Evolutionary conservation across 495 filamentous ascomycete genomes (phyloP).

Genomic region (Tirmania nivea): DNA sequence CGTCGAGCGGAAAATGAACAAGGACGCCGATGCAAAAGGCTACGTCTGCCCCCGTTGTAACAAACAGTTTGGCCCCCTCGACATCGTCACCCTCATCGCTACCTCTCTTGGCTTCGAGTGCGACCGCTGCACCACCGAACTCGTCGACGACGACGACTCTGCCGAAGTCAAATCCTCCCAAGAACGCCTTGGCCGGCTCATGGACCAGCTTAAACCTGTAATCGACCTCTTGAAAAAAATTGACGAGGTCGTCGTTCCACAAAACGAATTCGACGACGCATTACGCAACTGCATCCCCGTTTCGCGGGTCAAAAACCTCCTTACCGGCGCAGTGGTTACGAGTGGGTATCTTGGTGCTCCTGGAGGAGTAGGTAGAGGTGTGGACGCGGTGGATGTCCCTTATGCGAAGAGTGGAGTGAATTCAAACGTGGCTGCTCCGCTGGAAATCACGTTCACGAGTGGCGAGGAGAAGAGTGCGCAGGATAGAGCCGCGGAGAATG

Average conservation of each 20-base stretch:
- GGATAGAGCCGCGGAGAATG: conserved; percentile 48
- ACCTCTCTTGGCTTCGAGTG: conserved; percentile 46
- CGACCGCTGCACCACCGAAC: conserved; percentile 49
- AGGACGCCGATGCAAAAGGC: conserved; percentile 70
- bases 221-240: conserved; percentile 69
- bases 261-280: conserved; percentile 68
- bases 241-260: conserved; percentile 59
- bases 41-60: conserved; percentile 65
- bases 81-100: conserved; percentile 34
- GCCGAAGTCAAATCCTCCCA: conserved; percentile 44
- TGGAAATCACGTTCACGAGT: conserved; percentile 60
- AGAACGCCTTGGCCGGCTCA: conserved; percentile 69
- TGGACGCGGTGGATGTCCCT: not conserved
- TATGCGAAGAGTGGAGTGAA: conserved; percentile 41
- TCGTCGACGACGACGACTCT: conserved; percentile 45
- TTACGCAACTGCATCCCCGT: conserved; percentile 37
- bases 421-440: conserved; percentile 43
- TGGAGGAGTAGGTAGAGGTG: not conserved
- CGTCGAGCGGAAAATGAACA: conserved; percentile 60
- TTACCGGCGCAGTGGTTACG: conserved; percentile 30
- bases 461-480: conserved; percentile 50
- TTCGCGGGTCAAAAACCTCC: conserved; percentile 36
- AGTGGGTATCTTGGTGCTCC: conserved; percentile 29
- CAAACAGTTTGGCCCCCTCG: conserved; percentile 67
- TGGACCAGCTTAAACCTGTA: conserved; percentile 67